These are phyloP conservation scores for Rhazya stricta DNA, from an alignment of 257 asterid species.

Conservation along the genomic window DNA sequence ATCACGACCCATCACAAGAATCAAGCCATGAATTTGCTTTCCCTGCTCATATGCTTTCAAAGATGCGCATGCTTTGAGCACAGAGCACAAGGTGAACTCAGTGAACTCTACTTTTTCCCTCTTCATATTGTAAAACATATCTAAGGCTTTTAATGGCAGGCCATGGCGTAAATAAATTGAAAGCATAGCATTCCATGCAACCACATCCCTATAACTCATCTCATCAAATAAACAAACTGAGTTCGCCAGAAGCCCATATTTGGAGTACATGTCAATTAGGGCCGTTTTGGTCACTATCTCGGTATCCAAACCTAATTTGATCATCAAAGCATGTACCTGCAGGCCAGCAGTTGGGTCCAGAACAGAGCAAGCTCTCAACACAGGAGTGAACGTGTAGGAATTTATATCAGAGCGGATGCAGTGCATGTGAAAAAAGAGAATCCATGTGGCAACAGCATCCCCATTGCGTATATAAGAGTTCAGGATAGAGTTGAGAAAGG, in stretches of 20 bases:
- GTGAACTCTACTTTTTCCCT: slow-evolving; percentile 17
- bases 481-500: slow-evolving; percentile 16
- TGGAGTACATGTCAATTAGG: slow-evolving; percentile 25
- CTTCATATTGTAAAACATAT: slow-evolving; percentile 12
- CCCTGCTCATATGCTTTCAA: slow-evolving; percentile 22
- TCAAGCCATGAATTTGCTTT: slow-evolving; percentile 23
- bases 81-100: slow-evolving; percentile 25
- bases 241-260: slow-evolving; percentile 12
- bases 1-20: slow-evolving; percentile 22
- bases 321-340: slow-evolving; percentile 23
- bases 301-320: slow-evolving; percentile 16
- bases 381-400: slow-evolving; percentile 27
- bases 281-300: slow-evolving; percentile 20
- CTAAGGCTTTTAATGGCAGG: slow-evolving; percentile 17
- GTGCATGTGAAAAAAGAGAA: slow-evolving; percentile 15
- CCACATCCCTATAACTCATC: slow-evolving; percentile 22
- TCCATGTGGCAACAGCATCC: slow-evolving; percentile 18
- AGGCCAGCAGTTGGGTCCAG: slow-evolving; percentile 4
- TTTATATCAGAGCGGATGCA: slow-evolving; percentile 12
- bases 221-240: slow-evolving; percentile 19
- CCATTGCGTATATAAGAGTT: slow-evolving; percentile 11
- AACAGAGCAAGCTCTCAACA: slow-evolving; percentile 22
- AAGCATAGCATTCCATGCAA: slow-evolving; percentile 27
- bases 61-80: slow-evolving; percentile 22
- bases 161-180: slow-evolving; percentile 16